phyloP scores from a whole-genome alignment of 1,139 yeast species.

The Candida sanyaensis region DNA sequence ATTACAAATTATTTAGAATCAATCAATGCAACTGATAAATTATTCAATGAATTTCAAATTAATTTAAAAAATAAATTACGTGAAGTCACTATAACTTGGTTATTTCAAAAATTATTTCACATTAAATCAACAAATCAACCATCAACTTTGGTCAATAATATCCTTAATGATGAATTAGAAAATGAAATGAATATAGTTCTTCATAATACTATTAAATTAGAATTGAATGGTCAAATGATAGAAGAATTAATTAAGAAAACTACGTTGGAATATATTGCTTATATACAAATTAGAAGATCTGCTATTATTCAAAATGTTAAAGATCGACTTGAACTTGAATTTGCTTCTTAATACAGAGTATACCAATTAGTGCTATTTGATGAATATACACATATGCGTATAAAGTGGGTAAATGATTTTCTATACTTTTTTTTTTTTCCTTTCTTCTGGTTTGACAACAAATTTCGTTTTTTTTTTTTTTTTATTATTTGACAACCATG shows the following conservation, averaged over 20 bases:
- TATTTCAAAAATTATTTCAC: background rate
- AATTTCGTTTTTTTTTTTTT: background rate
- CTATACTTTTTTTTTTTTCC: background rate
- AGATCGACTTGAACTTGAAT: background rate
- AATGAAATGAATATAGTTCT: background rate
- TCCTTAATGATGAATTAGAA: background rate
- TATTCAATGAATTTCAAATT: background rate
- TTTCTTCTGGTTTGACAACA: too few relatives aligned
- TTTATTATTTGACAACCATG: background rate
- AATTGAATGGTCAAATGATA: background rate
- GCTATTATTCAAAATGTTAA: background rate
- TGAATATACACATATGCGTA: too few relatives aligned
- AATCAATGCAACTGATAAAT: background rate
- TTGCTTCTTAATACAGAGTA: background rate
- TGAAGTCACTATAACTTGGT: background rate
- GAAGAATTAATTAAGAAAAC: background rate
- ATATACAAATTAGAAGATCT: slow-evolving; percentile 1
- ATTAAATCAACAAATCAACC: background rate
- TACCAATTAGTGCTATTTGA: too few relatives aligned
- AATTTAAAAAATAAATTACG: background rate
- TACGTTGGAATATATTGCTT: background rate
- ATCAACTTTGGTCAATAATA: background rate
- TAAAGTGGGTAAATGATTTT: too few relatives aligned
- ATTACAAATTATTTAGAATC: background rate
- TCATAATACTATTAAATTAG: background rate